These are phyloP conservation scores for Exophiala oligosperma DNA, from an alignment of 2,329 filamentous ascomycete genomes.

Conservation along the genomic window DNA sequence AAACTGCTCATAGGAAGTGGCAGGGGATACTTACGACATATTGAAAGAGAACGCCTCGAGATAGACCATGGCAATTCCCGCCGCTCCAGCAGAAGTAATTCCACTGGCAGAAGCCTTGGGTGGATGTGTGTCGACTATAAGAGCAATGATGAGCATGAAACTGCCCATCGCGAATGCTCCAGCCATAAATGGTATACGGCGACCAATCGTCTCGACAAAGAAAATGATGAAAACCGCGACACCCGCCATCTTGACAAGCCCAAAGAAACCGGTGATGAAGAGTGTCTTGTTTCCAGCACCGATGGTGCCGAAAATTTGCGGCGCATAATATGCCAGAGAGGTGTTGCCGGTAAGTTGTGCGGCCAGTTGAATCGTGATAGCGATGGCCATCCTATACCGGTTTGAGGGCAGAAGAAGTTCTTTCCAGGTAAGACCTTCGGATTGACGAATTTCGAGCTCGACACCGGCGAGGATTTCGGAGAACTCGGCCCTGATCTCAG, in stretches of 20 bases:
- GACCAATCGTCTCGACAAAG: constrained; percentile 52
- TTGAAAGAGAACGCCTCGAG: constrained; percentile 48
- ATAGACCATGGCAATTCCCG: constrained; percentile 53
- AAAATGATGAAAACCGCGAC: constrained; percentile 50
- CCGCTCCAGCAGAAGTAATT: constrained; percentile 43
- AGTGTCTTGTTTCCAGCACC: constrained; percentile 50
- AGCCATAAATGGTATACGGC: constrained; percentile 49
- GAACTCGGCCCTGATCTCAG: constrained; percentile 37
- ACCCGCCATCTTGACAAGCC: constrained; percentile 52
- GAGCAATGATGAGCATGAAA: constrained; percentile 55
- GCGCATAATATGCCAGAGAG: constrained; percentile 49
- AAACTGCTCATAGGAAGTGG: too few species aligned
- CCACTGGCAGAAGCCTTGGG: constrained; percentile 35
- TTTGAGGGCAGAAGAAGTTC: constrained; percentile 50
- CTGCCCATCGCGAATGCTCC: constrained; percentile 53
- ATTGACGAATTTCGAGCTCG: constrained; percentile 47
- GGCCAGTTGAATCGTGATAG: constrained; percentile 53
- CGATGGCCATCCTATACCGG: constrained; percentile 49
- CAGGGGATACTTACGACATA: constrained; percentile 29
- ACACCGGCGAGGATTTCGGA: constrained; percentile 46
- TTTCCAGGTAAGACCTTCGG: constrained; percentile 48
- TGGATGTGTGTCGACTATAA: constrained; percentile 49
- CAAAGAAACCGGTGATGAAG: constrained; percentile 55
- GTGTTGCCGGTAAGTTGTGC: constrained; percentile 43
- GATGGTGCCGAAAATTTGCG: constrained; percentile 53